Percentiles rank a stretch among this genome's conserved stretches.
Evolutionary conservation across 495 filamentous ascomycete species (phyloP).

Genomic region (Tuber aestivum): DNA sequence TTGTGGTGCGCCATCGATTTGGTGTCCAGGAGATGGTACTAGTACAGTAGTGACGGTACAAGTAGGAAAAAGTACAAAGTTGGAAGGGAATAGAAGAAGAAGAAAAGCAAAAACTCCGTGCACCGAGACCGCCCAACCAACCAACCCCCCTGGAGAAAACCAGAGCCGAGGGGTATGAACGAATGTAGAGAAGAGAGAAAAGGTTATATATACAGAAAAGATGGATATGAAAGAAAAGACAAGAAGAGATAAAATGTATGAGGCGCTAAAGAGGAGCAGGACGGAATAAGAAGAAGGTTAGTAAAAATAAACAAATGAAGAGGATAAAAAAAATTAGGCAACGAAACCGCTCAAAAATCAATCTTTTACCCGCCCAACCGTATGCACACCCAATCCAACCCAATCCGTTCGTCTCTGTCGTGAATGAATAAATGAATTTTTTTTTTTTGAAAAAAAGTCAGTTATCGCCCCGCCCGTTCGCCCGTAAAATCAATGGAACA

Average conservation of each 20-base stretch:
- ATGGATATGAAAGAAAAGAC: constrained; percentile 1
- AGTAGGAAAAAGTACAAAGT: not conserved
- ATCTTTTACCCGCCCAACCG: not conserved
- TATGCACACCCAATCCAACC: not conserved
- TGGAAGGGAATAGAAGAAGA: not conserved
- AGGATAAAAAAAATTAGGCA: constrained; percentile 1
- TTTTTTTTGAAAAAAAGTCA: not conserved
- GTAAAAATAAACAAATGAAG: no score
- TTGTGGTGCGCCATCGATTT: not conserved
- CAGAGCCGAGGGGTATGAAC: constrained; percentile 5
- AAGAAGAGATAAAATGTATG: not conserved
- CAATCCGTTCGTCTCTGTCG: not conserved
- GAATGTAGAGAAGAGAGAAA: constrained; percentile 13
- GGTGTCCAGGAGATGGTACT: not conserved
- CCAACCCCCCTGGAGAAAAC: not conserved
- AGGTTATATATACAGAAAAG: constrained; percentile 6
- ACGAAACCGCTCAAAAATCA: not conserved
- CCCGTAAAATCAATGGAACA: not conserved
- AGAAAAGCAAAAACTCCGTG: constrained; percentile 7
- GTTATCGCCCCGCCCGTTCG: not conserved
- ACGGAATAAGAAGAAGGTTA: constrained; percentile 1
- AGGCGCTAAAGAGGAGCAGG: constrained; percentile 4
- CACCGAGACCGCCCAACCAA: not conserved
- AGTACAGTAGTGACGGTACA: not conserved
- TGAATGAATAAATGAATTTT: not conserved